These are phyloP conservation scores for Pythium dissotocum DNA, from an alignment of 352 stramenopile species.

Conservation along the genomic window DNA sequence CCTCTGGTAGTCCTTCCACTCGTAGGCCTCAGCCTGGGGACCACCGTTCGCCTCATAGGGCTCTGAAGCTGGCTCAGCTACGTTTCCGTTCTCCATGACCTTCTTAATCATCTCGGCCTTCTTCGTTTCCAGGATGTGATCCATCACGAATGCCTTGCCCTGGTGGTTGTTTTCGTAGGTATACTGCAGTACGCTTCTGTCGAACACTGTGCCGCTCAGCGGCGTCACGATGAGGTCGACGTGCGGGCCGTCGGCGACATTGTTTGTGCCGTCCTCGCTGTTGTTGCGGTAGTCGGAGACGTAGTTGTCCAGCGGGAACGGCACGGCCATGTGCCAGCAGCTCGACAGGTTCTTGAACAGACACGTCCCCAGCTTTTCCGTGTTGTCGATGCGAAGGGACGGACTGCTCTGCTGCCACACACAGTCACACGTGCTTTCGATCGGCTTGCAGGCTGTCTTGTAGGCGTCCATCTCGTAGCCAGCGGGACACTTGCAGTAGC, in stretches of 20 bases:
- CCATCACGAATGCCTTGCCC: not conserved
- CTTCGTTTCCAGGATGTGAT: not conserved
- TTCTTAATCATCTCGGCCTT: not conserved
- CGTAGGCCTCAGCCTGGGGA: conserved; percentile 8
- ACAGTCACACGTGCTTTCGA: conserved; percentile 42
- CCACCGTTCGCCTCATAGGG: not conserved
- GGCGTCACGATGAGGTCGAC: conserved; percentile 18
- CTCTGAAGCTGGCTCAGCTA: not conserved
- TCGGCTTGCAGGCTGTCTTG: conserved; percentile 10
- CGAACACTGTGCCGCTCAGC: conserved; percentile 3
- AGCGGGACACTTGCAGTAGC: conserved; percentile 56
- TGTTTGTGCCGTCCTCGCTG: not conserved
- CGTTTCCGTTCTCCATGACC: not conserved
- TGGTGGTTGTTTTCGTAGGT: not conserved
- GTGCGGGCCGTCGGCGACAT: conserved; percentile 12
- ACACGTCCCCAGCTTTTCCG: conserved; percentile 29
- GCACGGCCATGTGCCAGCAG: conserved; percentile 40
- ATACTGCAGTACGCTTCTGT: not conserved
- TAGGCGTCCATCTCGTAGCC: conserved; percentile 28
- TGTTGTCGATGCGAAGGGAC: conserved; percentile 31
- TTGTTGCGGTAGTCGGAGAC: conserved; percentile 47
- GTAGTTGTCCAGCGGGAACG: conserved; percentile 64
- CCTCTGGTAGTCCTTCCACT: conserved; percentile 64
- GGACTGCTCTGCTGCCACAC: conserved; percentile 37
- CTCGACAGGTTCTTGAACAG: conserved; percentile 38